Evolutionary conservation across 106 monocot species (phyloP).

Genomic region (Dioscorea dumetorum): DNA sequence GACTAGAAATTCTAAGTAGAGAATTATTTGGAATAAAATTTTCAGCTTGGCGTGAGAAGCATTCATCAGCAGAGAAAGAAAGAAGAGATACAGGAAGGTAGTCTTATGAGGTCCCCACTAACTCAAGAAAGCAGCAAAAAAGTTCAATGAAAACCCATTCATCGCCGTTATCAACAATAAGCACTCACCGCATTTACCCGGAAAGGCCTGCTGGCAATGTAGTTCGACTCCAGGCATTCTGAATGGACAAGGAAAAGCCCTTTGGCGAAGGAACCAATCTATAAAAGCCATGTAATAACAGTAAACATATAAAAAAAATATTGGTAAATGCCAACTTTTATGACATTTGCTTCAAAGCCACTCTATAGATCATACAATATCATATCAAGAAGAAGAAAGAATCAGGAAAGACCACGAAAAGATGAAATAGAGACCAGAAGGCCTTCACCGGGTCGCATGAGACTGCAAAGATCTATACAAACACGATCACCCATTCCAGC

Average conservation of each 20-base stretch:
- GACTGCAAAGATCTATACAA: slow-evolving; percentile 84
- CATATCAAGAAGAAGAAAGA: slow-evolving; percentile 3
- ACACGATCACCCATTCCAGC: slow-evolving; percentile 88
- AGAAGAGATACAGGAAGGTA: too few relatives aligned
- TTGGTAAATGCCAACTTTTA: too few relatives aligned
- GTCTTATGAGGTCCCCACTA: too few relatives aligned
- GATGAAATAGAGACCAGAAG: slow-evolving; percentile 51
- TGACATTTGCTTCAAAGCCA: too few relatives aligned
- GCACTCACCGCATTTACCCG: slow-evolving; percentile 66
- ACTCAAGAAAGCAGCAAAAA: too few relatives aligned
- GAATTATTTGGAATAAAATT: too few relatives aligned
- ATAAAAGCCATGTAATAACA: neutral
- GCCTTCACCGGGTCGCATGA: slow-evolving; percentile 88
- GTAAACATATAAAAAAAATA: neutral
- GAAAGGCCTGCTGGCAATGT: slow-evolving; percentile 91
- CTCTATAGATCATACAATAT: neutral
- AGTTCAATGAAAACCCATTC: too few relatives aligned
- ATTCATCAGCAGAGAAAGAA: too few relatives aligned
- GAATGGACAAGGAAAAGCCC: slow-evolving; percentile 93
- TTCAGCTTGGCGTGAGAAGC: too few relatives aligned
- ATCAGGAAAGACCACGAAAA: neutral
- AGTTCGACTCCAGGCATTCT: slow-evolving; percentile 80
- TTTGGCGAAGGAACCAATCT: slow-evolving; percentile 84
- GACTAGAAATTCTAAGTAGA: too few relatives aligned
- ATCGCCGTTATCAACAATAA: too few relatives aligned